Evolutionary conservation across 805 yeast genomes (phyloP).

Genomic region (Ascoidea rubescens): DNA sequence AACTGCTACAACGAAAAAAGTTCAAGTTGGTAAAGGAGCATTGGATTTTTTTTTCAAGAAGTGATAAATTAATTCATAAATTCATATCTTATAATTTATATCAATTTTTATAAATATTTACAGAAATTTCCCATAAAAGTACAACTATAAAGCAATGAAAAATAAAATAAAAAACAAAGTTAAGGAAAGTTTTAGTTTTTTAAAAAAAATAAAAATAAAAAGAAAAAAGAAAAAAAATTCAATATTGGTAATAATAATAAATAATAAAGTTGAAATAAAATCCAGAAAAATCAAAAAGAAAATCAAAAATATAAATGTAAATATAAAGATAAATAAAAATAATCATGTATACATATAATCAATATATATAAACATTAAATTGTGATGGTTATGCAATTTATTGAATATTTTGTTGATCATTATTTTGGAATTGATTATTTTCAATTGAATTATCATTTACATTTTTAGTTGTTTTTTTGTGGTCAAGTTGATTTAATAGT

Average conservation of each 20-base stretch:
- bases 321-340: too few species aligned
- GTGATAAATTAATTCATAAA: slow-evolving; percentile 11
- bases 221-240: too few species aligned
- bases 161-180: too few species aligned
- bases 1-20: slow-evolving; percentile 20
- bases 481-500: too few species aligned
- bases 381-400: not conserved
- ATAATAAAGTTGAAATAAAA: too few species aligned
- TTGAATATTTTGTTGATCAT: not conserved
- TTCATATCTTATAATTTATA: not conserved
- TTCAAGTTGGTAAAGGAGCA: slow-evolving; percentile 51
- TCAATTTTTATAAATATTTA: not conserved
- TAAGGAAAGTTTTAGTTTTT: too few species aligned
- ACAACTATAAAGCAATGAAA: too few species aligned
- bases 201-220: too few species aligned
- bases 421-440: not conserved
- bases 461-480: not conserved
- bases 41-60: slow-evolving; percentile 53
- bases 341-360: too few species aligned
- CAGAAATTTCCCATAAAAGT: not conserved
- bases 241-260: too few species aligned
- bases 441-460: not conserved
- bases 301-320: too few species aligned
- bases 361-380: not conserved
- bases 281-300: too few species aligned